Conservation (phyloP, 2,329 filamentous ascomycete species). For the Arthrobotrys conoides region DNA sequence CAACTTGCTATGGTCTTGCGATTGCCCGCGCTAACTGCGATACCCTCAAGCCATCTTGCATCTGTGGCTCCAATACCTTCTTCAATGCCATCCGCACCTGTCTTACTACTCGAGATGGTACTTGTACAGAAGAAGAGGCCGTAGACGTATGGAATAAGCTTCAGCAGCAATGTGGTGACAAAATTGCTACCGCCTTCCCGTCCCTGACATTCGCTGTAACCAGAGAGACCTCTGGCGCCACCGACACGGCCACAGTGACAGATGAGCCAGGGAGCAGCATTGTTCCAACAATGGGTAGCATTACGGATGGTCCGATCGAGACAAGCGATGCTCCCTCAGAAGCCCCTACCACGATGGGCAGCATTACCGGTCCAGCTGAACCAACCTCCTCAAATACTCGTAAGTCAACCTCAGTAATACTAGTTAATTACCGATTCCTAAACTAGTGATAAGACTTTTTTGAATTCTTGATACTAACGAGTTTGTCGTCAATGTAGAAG, state of each 20-base stretch:
- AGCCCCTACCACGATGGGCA: slow-evolving; percentile 19
- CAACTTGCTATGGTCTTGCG: slow-evolving; percentile 50
- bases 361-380: slow-evolving; percentile 22
- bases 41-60: slow-evolving; percentile 52
- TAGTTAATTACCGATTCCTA: too few relatives aligned
- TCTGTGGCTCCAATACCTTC: slow-evolving; percentile 55
- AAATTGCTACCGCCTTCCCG: slow-evolving; percentile 39
- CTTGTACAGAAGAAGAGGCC: slow-evolving; percentile 42
- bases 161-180: slow-evolving; percentile 50
- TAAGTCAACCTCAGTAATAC: slow-evolving; percentile 12
- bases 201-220: slow-evolving; percentile 35
- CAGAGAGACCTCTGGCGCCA: slow-evolving; percentile 19
- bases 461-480: too few relatives aligned
- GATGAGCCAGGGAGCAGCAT: slow-evolving; percentile 22
- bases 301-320: slow-evolving; percentile 28
- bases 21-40: slow-evolving; percentile 55
- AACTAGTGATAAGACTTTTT: too few relatives aligned
- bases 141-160: slow-evolving; percentile 47
- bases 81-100: slow-evolving; percentile 48
- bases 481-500: slow-evolving; percentile 8
- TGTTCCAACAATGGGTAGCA: slow-evolving; percentile 40
- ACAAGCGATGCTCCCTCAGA: not conserved
- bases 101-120: slow-evolving; percentile 39
- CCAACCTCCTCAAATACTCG: slow-evolving; percentile 33
- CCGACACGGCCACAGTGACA: not conserved